These are phyloP conservation scores for Aspergillus haitiensis DNA, from an alignment of 495 filamentous ascomycete species.

Conservation along the genomic window DNA sequence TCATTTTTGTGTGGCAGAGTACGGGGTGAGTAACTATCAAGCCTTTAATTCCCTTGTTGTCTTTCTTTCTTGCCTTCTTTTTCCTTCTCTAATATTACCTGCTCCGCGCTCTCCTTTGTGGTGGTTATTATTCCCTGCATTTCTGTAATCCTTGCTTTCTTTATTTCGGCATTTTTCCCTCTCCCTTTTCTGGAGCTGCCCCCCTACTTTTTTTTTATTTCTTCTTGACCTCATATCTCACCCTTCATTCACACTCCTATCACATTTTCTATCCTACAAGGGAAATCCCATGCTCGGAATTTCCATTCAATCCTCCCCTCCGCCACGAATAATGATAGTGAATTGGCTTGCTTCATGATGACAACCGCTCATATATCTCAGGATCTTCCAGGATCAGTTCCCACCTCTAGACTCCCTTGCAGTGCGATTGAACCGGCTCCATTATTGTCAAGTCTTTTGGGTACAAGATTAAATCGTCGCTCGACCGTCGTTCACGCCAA, in stretches of 20 bases:
- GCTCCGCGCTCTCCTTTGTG: conserved; percentile 1
- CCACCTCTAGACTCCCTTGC: conserved; percentile 24
- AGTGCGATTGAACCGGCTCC: conserved; percentile 22
- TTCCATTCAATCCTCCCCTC: not conserved
- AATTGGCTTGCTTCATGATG: conserved; percentile 26
- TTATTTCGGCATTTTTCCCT: conserved; percentile 6
- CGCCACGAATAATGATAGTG: conserved; percentile 23
- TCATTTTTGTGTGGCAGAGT: conserved; percentile 11
- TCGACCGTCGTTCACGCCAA: conserved; percentile 23
- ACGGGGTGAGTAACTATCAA: conserved; percentile 10
- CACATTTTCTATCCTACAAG: conserved; percentile 1
- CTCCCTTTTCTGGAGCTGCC: conserved; percentile 3
- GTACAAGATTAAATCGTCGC: conserved; percentile 30
- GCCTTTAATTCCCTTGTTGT: conserved; percentile 6
- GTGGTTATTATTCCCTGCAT: conserved; percentile 1
- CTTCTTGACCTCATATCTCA: conserved; percentile 1
- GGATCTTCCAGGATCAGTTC: conserved; percentile 30
- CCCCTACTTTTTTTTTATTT: conserved; percentile 1
- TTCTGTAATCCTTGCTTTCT: conserved; percentile 6
- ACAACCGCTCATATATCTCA: conserved; percentile 39
- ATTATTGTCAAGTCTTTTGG: conserved; percentile 31
- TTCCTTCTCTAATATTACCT: not conserved
- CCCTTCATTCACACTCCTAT: conserved; percentile 1
- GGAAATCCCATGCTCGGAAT: conserved; percentile 4
- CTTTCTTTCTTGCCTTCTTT: conserved; percentile 9